These are phyloP conservation scores for Globisporangium ultimum DNA, from an alignment of 352 stramenopile species.

Conservation along the genomic window DNA sequence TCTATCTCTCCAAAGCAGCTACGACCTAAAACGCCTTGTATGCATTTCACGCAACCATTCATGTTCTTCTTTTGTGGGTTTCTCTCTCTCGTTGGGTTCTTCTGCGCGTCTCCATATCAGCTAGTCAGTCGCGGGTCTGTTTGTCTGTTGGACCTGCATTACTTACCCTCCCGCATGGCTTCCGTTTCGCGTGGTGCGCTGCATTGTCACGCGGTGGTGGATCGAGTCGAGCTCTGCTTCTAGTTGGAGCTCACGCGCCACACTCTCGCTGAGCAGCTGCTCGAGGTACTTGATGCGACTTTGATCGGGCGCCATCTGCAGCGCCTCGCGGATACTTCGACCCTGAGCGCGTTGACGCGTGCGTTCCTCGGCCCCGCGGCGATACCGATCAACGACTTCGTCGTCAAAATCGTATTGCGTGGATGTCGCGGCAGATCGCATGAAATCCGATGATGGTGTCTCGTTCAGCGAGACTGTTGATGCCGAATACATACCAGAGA, in stretches of 20 bases:
- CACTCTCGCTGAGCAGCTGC: constrained; percentile 77
- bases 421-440: constrained; percentile 11
- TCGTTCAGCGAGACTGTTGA: constrained; percentile 24
- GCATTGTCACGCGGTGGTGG: constrained; percentile 36
- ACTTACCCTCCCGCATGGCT: constrained; percentile 14
- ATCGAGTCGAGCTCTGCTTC: constrained; percentile 76
- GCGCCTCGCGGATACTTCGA: constrained; percentile 72
- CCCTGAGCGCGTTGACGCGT: constrained; percentile 75
- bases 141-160: not conserved
- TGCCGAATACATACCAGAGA: constrained; percentile 26
- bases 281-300: constrained; percentile 87
- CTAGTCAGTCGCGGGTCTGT: constrained; percentile 4
- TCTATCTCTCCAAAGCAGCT: constrained; percentile 14
- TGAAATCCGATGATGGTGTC: constrained; percentile 25
- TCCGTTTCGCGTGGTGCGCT: constrained; percentile 12
- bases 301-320: constrained; percentile 72
- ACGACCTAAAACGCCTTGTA: constrained; percentile 1
- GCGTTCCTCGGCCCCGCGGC: constrained; percentile 60
- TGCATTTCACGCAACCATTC: constrained; percentile 5
- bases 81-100: not conserved
- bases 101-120: not conserved
- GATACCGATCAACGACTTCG: constrained; percentile 49
- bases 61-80: not conserved
- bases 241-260: constrained; percentile 80
- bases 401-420: constrained; percentile 33